Evolutionary conservation across 768 basidiomycete species (phyloP), one percentile per base, ranked within the genome.

Genomic region (Dioszegia hungarica): DNA sequence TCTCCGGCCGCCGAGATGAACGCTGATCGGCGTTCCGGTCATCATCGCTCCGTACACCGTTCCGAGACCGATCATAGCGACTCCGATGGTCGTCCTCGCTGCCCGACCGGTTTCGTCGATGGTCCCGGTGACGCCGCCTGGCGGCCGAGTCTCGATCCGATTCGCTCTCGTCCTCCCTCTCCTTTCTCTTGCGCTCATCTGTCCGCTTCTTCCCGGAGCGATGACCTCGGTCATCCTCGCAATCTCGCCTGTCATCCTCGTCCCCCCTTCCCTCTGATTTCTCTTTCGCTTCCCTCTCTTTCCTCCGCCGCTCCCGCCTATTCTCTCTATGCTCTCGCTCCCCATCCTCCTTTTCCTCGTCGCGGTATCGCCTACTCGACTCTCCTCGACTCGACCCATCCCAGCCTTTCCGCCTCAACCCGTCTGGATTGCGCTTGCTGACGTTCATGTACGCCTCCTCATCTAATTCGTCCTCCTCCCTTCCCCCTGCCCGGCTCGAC

Each of bases 401-500:
- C 17, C 66, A 66, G 24, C 74, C 73, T 9, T 78, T 78, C n/a
- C 41, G 8, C 24, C 40, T 45, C 19, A 80, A 38, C 34, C 57
- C 45, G 31, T 40, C 31, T 22, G 24, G 33, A 20, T 24, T 25
- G 33, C 49, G 34, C 46, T 46, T 31, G 19, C 44, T 36, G 12
- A 24, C 56, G 19, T 44, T 33, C 8, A 51, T 46, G 43, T 33
- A 4, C 34, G 31, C 20, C 49, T 58, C 40, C 44, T 53, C 79
- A 1, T 72, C 73, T 2, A 77, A 76, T n/a, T 75, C 75, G 17
- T 78, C 80, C 54, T 79, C 80, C 78, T 79, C 79, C 46, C 44
- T 15, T 22, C 45, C 12, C 45, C 45, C 48, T 29, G 25, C 77
- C 79, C 62, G 83, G 83, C 81, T 83, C 81, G 50, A 12, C 6